Evolutionary conservation across 257 asterid species (phyloP), one percentile per base, ranked within the genome.

Genomic region (Capsicum chinense): DNA sequence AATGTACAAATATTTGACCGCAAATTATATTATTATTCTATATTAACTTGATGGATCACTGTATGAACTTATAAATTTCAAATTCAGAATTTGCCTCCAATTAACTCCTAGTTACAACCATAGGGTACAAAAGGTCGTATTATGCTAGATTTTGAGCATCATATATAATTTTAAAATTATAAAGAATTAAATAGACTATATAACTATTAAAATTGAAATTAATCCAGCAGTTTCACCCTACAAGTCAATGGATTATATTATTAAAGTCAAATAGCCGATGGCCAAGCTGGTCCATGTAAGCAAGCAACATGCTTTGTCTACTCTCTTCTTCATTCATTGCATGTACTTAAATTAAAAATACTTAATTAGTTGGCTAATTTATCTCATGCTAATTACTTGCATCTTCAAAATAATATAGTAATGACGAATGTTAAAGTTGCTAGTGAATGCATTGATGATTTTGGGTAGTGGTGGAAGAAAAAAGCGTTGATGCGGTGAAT

Each of bases 251-350:
- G n/a, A 74, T 74, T 19, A 50, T 11, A 50, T 6, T 19, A 21
- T 50, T 74, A 11, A 74, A 74, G 81, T 48, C 81, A 74, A 39
- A 74, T 19, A 11, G 1, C 39, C 59, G 59, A 26, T 73, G 39
- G 60, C 80, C 60, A 73, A 73, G 80, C 80, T 19, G 80, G 80
- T 73, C 39, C 80, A 19, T 47, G 59, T 48, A 19, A 73, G 80
- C 59, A 73, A 48, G 59, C 59, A 19, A 73, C 78, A 68, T 73
- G 17, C 12, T 19, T 73, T 11, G 60, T 73, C 80, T 73, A 9
- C 80, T 48, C 37, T 48, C 2, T 39, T 19, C 44, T 73, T 73
- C 42, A 73, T 73, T 73, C 80, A 73, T 73, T 73, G 80, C 80
- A 73, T 73, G 37, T 73, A 37, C 42, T 50, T 73, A 47, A 21